These are phyloP conservation scores for Colletotrichum chlorophyti DNA, from an alignment of 2,329 filamentous ascomycete genomes.

Conservation along the genomic window DNA sequence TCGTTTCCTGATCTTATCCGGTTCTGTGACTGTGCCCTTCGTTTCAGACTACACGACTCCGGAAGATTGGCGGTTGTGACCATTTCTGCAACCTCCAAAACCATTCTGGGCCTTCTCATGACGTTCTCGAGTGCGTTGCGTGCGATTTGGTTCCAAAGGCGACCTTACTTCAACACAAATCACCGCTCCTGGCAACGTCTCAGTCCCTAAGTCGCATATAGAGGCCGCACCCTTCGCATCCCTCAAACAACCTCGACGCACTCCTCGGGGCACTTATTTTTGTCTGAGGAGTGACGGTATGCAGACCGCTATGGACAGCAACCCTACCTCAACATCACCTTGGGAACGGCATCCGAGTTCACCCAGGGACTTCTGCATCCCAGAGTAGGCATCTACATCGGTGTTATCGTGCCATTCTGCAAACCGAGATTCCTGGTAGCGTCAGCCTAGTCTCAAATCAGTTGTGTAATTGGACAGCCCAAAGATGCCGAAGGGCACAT, in stretches of 20 bases:
- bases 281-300: no score
- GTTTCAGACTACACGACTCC: conserved; percentile 11
- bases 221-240: no score
- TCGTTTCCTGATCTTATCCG: conserved; percentile 7
- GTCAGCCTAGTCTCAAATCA: neutral
- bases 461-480: neutral
- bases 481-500: neutral
- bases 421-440: no score
- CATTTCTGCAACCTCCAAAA: conserved; percentile 12
- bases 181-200: conserved; percentile 10
- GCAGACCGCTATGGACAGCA: no score
- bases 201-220: conserved; percentile 16
- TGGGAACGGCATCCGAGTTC: no score
- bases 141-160: neutral
- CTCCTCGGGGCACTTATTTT: no score
- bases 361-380: no score
- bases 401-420: no score
- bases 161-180: conserved; percentile 15
- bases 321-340: no score
- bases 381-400: no score
- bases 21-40: conserved; percentile 22
- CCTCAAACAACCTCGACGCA: no score
- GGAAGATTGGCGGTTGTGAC: conserved; percentile 22
- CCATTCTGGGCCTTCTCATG: neutral
- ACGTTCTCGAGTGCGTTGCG: conserved; percentile 1